These are phyloP conservation scores for Trichoderma simmonsii DNA, from an alignment of 2,329 filamentous ascomycete species.

Conservation along the genomic window DNA sequence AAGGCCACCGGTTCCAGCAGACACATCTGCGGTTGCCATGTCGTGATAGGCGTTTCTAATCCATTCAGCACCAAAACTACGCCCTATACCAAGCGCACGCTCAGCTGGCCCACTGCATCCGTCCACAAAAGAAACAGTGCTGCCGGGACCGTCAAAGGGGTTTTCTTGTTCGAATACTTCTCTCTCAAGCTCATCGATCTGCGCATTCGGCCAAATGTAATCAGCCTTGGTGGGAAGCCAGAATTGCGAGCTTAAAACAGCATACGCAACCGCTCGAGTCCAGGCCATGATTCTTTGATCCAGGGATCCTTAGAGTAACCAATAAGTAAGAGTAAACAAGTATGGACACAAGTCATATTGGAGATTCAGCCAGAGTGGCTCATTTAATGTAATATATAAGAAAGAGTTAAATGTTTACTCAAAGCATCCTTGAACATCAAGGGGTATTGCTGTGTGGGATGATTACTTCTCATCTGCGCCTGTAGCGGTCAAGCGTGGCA, in stretches of 20 bases:
- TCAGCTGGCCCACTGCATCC: neutral
- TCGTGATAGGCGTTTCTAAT: slow-evolving; percentile 7
- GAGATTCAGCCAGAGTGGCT: neutral
- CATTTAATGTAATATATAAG: neutral
- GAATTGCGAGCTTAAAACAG: neutral
- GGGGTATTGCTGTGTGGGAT: no score
- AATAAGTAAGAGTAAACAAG: neutral
- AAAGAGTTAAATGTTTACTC: neutral
- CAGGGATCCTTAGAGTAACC: neutral
- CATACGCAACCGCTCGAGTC: neutral
- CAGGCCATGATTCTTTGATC: neutral
- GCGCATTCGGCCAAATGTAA: neutral
- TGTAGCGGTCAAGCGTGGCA: neutral
- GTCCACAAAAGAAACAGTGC: neutral
- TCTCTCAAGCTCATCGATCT: neutral
- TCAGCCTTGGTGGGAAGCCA: neutral
- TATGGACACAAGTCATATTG: neutral
- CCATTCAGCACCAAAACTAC: slow-evolving; percentile 5
- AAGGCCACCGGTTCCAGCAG: neutral
- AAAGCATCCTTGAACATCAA: neutral
- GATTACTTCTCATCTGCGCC: neutral
- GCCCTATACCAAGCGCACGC: neutral
- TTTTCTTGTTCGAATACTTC: neutral
- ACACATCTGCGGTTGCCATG: neutral
- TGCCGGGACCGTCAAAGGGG: neutral